Evolutionary conservation across 352 stramenopile genomes (phyloP).

Genomic region (Pythium diclinum): DNA sequence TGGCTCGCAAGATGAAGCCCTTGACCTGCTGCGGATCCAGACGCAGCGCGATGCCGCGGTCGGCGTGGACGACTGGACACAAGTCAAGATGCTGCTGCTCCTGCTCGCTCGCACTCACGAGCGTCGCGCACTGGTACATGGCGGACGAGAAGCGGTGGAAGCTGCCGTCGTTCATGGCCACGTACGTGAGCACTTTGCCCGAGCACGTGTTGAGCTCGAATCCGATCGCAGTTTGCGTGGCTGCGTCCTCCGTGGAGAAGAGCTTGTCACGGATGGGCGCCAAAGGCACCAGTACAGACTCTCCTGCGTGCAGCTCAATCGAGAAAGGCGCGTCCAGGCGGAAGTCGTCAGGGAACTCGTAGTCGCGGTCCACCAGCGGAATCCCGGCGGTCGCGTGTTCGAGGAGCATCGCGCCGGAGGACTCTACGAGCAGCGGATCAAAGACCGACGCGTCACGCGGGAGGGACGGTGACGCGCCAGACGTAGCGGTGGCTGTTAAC

Average conservation of each 20-base stretch:
- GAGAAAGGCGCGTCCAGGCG: constrained; percentile 30
- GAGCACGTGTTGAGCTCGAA: constrained; percentile 35
- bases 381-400: not conserved
- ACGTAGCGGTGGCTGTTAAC: not conserved
- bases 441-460: constrained; percentile 1
- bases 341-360: constrained; percentile 28
- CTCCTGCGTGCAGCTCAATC: constrained; percentile 20
- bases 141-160: constrained; percentile 28
- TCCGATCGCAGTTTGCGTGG: constrained; percentile 17
- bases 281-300: constrained; percentile 34
- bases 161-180: constrained; percentile 20
- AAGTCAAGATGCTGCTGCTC: constrained; percentile 25
- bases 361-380: constrained; percentile 24
- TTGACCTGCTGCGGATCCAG: constrained; percentile 25
- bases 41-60: constrained; percentile 20
- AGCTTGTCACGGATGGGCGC: constrained; percentile 29
- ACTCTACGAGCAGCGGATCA: constrained; percentile 4
- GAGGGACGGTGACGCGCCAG: not conserved
- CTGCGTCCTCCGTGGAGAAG: constrained; percentile 1
- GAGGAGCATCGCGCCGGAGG: not conserved
- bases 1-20: constrained; percentile 31
- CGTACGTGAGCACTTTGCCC: constrained; percentile 28
- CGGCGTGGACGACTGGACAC: constrained; percentile 26
- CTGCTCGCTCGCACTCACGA: constrained; percentile 15
- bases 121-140: constrained; percentile 34